Percentiles rank a stretch among this genome's conserved stretches.
Evolutionary conservation across 73 alveolate genomes (phyloP).

Genomic region (Stentor roeselii): DNA sequence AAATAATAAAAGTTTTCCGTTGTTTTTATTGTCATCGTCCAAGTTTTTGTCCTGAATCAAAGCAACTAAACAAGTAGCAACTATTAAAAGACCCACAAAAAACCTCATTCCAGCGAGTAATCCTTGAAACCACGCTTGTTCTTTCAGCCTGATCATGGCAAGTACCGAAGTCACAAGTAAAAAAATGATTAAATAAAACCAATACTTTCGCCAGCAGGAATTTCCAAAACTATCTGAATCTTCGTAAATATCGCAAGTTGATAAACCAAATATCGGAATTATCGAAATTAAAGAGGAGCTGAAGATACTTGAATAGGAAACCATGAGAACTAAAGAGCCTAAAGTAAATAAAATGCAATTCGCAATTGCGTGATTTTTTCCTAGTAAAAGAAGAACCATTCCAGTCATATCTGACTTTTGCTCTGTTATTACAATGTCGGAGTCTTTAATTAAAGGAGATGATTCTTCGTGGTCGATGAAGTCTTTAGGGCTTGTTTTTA

Average conservation of each 20-base stretch:
- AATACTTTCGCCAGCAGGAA: background rate
- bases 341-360: background rate
- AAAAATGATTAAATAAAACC: background rate
- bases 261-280: background rate
- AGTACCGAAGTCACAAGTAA: background rate
- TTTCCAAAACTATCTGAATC: background rate
- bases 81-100: too few species aligned
- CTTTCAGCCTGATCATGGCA: background rate
- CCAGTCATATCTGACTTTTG: background rate
- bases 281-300: background rate
- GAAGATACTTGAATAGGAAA: too few species aligned
- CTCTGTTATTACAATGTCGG: background rate
- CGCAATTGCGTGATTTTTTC: background rate
- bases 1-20: background rate
- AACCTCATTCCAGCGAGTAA: background rate
- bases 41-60: background rate
- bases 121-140: background rate
- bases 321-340: background rate
- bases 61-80: background rate
- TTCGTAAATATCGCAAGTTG: background rate
- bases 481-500: background rate
- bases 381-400: background rate
- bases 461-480: background rate
- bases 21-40: background rate
- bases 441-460: background rate